Evolutionary conservation across 2,329 filamentous ascomycete species (phyloP).

Genomic region (Beauveria scarabaeidicola): DNA sequence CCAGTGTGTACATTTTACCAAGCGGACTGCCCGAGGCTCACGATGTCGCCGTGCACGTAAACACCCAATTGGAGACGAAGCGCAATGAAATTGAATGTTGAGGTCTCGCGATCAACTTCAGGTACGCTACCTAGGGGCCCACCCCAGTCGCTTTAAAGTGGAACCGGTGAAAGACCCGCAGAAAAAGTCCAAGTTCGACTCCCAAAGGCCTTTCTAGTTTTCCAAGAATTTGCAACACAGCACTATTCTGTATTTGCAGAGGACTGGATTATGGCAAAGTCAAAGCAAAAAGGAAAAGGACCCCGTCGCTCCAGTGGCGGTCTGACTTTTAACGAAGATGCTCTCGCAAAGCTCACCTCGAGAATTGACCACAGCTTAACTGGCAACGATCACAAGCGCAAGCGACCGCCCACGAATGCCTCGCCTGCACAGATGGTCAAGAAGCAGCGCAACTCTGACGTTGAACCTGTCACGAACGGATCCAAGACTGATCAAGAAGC

Average conservation of each 20-base stretch:
- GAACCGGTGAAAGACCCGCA: constrained; percentile 1
- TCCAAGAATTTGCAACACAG: constrained; percentile 1
- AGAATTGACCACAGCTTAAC: constrained; percentile 47
- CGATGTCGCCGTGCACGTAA: neutral
- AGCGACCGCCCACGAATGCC: constrained; percentile 30
- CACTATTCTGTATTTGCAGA: neutral
- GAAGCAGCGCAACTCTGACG: constrained; percentile 28
- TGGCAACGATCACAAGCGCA: constrained; percentile 35
- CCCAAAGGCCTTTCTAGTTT: constrained; percentile 3
- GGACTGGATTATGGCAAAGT: constrained; percentile 19
- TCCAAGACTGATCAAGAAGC: constrained; percentile 25
- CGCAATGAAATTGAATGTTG: neutral
- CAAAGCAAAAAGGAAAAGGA: constrained; percentile 29
- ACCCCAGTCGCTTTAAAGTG: neutral
- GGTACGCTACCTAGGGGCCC: neutral
- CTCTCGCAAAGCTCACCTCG: constrained; percentile 45
- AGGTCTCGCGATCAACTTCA: constrained; percentile 4
- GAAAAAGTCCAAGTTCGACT: constrained; percentile 12
- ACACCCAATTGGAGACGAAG: neutral
- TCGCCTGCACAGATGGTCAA: constrained; percentile 27
- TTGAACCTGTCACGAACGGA: constrained; percentile 17
- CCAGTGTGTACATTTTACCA: constrained; percentile 8
- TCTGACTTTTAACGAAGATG: constrained; percentile 37
- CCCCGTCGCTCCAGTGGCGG: constrained; percentile 15
- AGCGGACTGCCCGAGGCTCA: neutral